Evolutionary conservation across 208 protist species (phyloP).

Genomic region (Crithidia fasciculata): DNA sequence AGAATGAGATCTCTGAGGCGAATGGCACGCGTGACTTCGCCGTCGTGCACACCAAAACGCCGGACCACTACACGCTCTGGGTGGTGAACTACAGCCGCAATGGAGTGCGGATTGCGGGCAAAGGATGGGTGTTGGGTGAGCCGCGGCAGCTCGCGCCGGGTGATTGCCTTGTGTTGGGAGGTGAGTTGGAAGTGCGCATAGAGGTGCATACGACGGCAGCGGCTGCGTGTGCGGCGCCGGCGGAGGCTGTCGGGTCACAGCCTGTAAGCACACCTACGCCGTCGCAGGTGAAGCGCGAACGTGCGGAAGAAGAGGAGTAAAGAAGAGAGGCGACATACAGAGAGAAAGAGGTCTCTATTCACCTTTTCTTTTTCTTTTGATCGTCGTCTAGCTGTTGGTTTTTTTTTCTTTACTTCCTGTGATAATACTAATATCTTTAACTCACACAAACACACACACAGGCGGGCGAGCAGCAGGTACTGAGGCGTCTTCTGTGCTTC

Average conservation of each 20-base stretch:
- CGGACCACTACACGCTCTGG: slow-evolving; percentile 48
- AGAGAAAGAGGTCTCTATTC: too few relatives aligned
- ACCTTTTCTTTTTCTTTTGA: not conserved
- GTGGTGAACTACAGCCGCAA: slow-evolving; percentile 84
- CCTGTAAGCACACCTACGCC: not conserved
- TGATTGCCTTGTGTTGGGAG: slow-evolving; percentile 41
- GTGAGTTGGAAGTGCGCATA: slow-evolving; percentile 40
- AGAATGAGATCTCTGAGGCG: slow-evolving; percentile 7
- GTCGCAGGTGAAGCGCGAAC: slow-evolving; percentile 38
- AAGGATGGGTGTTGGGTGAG: slow-evolving; percentile 43
- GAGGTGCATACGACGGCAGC: slow-evolving; percentile 16
- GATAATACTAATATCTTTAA: too few relatives aligned
- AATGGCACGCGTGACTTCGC: not conserved
- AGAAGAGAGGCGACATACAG: not conserved
- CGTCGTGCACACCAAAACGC: slow-evolving; percentile 39
- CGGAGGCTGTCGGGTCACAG: not conserved
- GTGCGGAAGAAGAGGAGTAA: slow-evolving; percentile 13
- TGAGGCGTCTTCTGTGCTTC: too few relatives aligned
- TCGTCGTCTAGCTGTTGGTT: not conserved
- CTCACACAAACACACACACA: too few relatives aligned
- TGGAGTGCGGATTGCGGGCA: slow-evolving; percentile 37
- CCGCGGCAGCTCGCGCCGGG: slow-evolving; percentile 47
- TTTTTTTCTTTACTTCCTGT: too few relatives aligned
- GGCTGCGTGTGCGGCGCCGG: slow-evolving; percentile 5
- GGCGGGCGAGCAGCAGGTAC: too few relatives aligned